Percentiles rank a stretch among this genome's conserved stretches.
These are phyloP conservation scores for Turritis glabra DNA, from an alignment of 345 rosid species.

Conservation along the genomic window DNA sequence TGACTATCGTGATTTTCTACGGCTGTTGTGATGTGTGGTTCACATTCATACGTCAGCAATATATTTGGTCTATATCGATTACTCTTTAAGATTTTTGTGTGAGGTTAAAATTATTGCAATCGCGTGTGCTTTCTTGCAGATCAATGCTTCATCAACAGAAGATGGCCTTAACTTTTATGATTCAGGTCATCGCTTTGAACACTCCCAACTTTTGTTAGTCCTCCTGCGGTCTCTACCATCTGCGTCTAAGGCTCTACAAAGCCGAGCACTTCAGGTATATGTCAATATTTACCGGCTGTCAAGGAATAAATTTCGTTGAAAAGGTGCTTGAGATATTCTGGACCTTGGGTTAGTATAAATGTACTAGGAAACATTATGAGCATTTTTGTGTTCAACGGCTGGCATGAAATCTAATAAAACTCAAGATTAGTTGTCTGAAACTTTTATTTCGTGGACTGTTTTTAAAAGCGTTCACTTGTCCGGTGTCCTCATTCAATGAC, in stretches of 20 bases:
- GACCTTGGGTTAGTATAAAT: constrained; percentile 7
- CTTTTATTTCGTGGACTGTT: constrained; percentile 8
- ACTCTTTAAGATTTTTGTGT: constrained; percentile 6
- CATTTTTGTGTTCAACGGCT: constrained; percentile 15
- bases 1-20: constrained; percentile 1
- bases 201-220: constrained; percentile 84
- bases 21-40: constrained; percentile 21
- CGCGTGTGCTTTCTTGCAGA: constrained; percentile 54
- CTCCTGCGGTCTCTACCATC: constrained; percentile 83
- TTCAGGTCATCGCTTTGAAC: constrained; percentile 95
- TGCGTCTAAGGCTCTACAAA: constrained; percentile 81
- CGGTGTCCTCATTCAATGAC: constrained; percentile 31
- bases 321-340: constrained; percentile 21
- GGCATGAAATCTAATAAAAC: constrained; percentile 17
- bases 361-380: constrained; percentile 6
- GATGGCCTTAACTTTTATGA: constrained; percentile 90
- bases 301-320: constrained; percentile 10
- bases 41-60: constrained; percentile 10
- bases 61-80: neutral
- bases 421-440: constrained; percentile 4
- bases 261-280: constrained; percentile 89
- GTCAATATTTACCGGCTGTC: constrained; percentile 9
- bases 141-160: constrained; percentile 92
- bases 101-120: neutral
- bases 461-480: constrained; percentile 24